Evolutionary conservation across 2,329 filamentous ascomycete species (phyloP).

Genomic region (Exutisphaerella laricina): DNA sequence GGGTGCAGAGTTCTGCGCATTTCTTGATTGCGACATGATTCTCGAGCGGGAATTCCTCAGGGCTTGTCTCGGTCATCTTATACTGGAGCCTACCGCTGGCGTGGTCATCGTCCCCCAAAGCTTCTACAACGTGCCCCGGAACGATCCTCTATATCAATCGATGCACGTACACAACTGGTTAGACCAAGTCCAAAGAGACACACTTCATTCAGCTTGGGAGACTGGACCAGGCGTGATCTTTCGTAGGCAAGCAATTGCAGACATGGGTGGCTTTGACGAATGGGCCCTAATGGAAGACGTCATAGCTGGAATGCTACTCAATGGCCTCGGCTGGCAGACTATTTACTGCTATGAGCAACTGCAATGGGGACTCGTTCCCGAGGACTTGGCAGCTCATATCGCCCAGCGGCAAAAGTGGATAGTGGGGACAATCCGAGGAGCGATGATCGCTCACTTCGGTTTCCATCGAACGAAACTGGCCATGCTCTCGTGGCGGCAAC

Average conservation of each 20-base stretch:
- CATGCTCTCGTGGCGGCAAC: constrained; percentile 7
- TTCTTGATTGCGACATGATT: constrained; percentile 64
- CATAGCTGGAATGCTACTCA: constrained; percentile 9
- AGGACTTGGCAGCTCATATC: constrained; percentile 7
- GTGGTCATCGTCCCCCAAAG: constrained; percentile 36
- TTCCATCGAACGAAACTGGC: not conserved
- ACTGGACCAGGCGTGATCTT: constrained; percentile 8
- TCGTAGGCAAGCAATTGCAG: constrained; percentile 7
- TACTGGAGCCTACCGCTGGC: constrained; percentile 35
- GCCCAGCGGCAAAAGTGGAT: constrained; percentile 8
- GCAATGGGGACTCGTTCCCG: constrained; percentile 10
- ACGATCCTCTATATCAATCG: constrained; percentile 12
- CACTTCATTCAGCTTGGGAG: constrained; percentile 5
- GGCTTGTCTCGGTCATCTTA: constrained; percentile 40
- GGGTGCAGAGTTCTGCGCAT: constrained; percentile 53
- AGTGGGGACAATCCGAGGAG: constrained; percentile 7
- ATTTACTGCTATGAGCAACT: constrained; percentile 7
- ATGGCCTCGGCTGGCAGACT: constrained; percentile 8
- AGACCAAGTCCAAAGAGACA: constrained; percentile 4
- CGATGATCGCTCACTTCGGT: constrained; percentile 6
- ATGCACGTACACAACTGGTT: constrained; percentile 6
- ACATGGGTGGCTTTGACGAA: constrained; percentile 9
- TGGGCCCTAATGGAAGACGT: constrained; percentile 9
- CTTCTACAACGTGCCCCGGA: constrained; percentile 13
- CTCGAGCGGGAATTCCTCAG: constrained; percentile 57